These are phyloP conservation scores for Prunus mira DNA, from an alignment of 306 rosid species.

Conservation along the genomic window DNA sequence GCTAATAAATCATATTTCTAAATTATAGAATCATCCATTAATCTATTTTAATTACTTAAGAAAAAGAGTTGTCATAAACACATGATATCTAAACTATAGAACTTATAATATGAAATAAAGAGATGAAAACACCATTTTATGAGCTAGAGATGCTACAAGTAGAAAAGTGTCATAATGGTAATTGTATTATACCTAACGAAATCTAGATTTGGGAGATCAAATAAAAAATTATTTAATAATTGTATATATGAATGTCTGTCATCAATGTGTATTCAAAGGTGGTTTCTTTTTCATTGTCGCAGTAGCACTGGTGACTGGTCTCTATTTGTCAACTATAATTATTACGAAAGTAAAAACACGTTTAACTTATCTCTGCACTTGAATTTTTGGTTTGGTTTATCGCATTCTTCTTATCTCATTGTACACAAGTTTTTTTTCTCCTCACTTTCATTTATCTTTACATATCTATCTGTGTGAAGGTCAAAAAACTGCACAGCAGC, in stretches of 20 bases:
- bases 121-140: no score
- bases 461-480: background rate
- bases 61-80: no score
- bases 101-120: no score
- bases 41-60: no score
- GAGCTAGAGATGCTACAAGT: no score
- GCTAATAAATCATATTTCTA: no score
- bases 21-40: no score
- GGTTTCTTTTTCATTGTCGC: background rate
- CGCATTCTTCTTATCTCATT: background rate
- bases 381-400: background rate
- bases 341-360: background rate
- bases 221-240: background rate
- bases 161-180: background rate
- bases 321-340: background rate
- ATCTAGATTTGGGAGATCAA: background rate
- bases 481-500: background rate
- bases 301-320: background rate
- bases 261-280: background rate
- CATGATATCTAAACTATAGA: no score
- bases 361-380: background rate
- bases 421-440: background rate
- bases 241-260: conserved; percentile 3
- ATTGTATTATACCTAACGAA: background rate
- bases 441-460: background rate